A percentile compares a stretch with the other conserved stretches of the same genome.
Evolutionary conservation across 2,329 filamentous ascomycete genomes (phyloP).

Genomic region (Westerdykella sp.): DNA sequence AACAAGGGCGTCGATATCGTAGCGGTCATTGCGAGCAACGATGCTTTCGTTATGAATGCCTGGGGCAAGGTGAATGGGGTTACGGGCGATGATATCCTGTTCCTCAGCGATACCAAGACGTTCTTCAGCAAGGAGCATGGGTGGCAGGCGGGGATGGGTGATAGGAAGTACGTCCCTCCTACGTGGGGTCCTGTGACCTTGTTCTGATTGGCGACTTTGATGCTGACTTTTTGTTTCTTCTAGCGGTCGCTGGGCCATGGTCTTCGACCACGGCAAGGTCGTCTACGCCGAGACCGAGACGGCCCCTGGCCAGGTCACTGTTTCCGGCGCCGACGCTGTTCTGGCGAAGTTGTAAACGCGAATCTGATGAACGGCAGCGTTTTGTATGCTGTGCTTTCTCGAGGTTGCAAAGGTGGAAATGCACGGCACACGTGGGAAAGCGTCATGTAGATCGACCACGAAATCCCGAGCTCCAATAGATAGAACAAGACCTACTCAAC

Average conservation of each 20-base stretch:
- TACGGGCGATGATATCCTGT: constrained; percentile 67
- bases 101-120: constrained; percentile 66
- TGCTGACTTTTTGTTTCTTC: not conserved
- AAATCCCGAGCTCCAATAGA: too few relatives aligned
- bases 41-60: constrained; percentile 79
- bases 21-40: constrained; percentile 77
- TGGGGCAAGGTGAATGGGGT: constrained; percentile 85
- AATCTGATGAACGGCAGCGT: too few relatives aligned
- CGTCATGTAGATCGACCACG: too few relatives aligned
- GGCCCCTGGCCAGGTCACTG: constrained; percentile 44
- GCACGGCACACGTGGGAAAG: too few relatives aligned
- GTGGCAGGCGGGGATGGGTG: constrained; percentile 62
- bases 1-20: constrained; percentile 77
- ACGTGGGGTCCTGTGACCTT: not conserved
- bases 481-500: too few relatives aligned
- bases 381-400: too few relatives aligned
- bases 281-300: constrained; percentile 70
- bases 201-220: not conserved
- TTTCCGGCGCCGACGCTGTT: constrained; percentile 45
- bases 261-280: constrained; percentile 73
- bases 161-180: constrained; percentile 51
- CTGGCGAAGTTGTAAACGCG: constrained; percentile 42
- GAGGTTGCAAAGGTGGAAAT: too few relatives aligned
- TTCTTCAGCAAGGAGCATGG: constrained; percentile 73
- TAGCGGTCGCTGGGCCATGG: constrained; percentile 65